phyloP scores from a whole-genome alignment of 2,329 filamentous ascomycete species.

The Aspergillus latus region DNA sequence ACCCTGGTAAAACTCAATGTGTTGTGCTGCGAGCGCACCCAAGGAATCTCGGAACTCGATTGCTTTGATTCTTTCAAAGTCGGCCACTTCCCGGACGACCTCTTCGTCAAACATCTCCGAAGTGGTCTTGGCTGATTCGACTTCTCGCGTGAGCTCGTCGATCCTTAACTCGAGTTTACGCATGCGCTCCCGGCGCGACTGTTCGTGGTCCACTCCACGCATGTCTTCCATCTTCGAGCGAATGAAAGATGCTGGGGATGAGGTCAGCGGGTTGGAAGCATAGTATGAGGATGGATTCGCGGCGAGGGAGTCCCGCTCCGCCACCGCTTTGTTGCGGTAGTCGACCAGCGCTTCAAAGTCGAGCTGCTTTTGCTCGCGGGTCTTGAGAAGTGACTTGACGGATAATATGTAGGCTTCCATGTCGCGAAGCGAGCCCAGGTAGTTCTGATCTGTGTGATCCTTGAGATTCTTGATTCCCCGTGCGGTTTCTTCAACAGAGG shows the following conservation, averaged over 20 bases:
- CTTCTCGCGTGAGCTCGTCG: slow-evolving; percentile 84
- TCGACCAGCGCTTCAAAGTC: slow-evolving; percentile 96
- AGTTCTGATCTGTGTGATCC: slow-evolving; percentile 92
- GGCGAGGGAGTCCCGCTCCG: slow-evolving; percentile 78
- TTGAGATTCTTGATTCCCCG: slow-evolving; percentile 76
- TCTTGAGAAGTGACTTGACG: slow-evolving; percentile 83
- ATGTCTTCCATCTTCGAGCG: slow-evolving; percentile 95
- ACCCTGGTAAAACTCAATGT: slow-evolving; percentile 81
- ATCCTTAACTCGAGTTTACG: slow-evolving; percentile 91
- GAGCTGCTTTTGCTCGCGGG: slow-evolving; percentile 94
- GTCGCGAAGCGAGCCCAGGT: slow-evolving; percentile 85
- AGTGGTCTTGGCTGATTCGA: slow-evolving; percentile 80
- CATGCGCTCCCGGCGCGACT: slow-evolving; percentile 79
- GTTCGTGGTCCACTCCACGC: slow-evolving; percentile 93
- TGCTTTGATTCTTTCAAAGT: slow-evolving; percentile 96
- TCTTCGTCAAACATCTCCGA: slow-evolving; percentile 95
- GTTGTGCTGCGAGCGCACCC: slow-evolving; percentile 76
- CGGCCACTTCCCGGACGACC: slow-evolving; percentile 85
- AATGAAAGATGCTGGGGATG: slow-evolving; percentile 81
- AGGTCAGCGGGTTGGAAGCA: slow-evolving; percentile 49
- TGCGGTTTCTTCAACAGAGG: slow-evolving; percentile 79
- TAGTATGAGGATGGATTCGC: slow-evolving; percentile 63
- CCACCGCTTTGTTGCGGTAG: slow-evolving; percentile 86
- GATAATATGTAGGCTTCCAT: slow-evolving; percentile 94
- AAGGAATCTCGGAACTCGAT: slow-evolving; percentile 87